phyloP scores from a whole-genome alignment of 306 rosid genomes.

The Gastrolobium villosum region DNA sequence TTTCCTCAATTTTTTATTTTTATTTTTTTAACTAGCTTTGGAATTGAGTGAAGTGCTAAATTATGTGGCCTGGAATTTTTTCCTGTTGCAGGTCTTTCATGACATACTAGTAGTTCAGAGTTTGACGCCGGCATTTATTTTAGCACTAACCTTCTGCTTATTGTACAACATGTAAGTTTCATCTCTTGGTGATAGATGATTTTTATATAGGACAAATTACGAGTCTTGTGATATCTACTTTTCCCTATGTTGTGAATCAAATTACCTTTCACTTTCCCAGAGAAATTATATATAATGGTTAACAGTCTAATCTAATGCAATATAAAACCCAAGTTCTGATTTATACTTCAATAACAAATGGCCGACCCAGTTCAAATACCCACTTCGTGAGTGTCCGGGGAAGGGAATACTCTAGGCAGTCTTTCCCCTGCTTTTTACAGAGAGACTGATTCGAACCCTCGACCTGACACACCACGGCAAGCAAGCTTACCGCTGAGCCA shows the following conservation, averaged over 20 bases:
- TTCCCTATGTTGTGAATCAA: constrained; percentile 26
- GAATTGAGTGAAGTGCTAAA: constrained; percentile 39
- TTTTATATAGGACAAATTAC: constrained; percentile 1
- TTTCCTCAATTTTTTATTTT: background rate
- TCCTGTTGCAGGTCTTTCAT: constrained; percentile 55
- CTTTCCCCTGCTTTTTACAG: too few species aligned
- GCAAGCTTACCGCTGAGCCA: too few species aligned
- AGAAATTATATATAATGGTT: constrained; percentile 8
- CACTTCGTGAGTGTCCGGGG: too few species aligned
- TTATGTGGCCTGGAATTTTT: constrained; percentile 28
- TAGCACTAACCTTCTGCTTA: constrained; percentile 30
- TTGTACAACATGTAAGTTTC: constrained; percentile 27
- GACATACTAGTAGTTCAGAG: constrained; percentile 31
- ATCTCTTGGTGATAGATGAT: constrained; percentile 39
- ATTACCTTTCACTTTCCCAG: constrained; percentile 15
- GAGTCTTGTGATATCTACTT: constrained; percentile 29
- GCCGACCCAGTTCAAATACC: too few species aligned
- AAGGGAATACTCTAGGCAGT: too few species aligned
- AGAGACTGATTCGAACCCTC: too few species aligned
- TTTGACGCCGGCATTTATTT: constrained; percentile 30
- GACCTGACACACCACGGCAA: too few species aligned
- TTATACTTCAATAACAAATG: constrained; percentile 4
- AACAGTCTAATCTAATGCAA: background rate
- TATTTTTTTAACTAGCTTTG: background rate
- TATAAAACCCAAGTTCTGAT: constrained; percentile 16